A percentile compares a stretch with the other conserved stretches of the same genome.
Conservation (phyloP, 1,139 yeast species). For the Diutina rugosa region DNA sequence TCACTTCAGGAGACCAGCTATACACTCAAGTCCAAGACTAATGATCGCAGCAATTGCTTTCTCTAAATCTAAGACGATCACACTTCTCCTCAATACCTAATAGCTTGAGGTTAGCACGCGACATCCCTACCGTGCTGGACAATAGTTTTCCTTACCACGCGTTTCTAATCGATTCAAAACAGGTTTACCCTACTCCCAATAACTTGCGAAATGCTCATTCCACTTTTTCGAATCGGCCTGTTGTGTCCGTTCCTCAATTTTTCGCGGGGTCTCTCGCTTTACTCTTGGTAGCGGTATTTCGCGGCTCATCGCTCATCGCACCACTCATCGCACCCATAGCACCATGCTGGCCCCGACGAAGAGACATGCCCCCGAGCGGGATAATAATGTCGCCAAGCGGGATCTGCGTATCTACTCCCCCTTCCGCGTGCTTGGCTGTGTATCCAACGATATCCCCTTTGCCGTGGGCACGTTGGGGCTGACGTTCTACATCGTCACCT, state of each 20-base stretch:
- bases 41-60: too few species aligned
- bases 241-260: not conserved
- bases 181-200: too few species aligned
- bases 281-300: not conserved
- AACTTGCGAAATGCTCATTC: too few species aligned
- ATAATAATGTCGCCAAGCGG: not conserved
- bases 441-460: slow-evolving; percentile 69
- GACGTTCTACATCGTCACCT: slow-evolving; percentile 77
- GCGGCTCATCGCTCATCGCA: not conserved
- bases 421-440: slow-evolving; percentile 46
- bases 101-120: too few species aligned
- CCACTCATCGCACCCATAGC: not conserved
- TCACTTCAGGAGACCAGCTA: too few species aligned
- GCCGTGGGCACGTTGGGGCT: slow-evolving; percentile 84
- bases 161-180: too few species aligned
- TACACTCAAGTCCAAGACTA: too few species aligned
- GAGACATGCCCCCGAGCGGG: not conserved
- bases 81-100: too few species aligned
- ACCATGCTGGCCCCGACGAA: not conserved
- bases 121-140: too few species aligned
- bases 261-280: not conserved
- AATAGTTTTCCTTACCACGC: too few species aligned
- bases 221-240: too few species aligned
- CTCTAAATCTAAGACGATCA: too few species aligned
- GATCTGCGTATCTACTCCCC: slow-evolving; percentile 30